Base-by-base conservation (phyloP, 345 rosid genomes). In the Punica granatum region DNA sequence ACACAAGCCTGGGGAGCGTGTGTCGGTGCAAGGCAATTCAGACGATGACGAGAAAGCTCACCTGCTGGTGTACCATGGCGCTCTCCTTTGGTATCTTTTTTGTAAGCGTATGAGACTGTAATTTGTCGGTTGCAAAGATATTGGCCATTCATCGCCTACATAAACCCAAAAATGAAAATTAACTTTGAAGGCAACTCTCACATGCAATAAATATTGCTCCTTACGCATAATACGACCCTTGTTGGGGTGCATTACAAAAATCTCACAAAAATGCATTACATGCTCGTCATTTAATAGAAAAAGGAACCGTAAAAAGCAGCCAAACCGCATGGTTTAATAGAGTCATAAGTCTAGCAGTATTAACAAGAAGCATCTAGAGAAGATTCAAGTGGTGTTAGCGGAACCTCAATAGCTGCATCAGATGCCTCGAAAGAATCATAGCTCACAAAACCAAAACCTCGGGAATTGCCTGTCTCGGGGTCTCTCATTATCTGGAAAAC, bases 41-140 rank as follows among this genome's bases (percentile, higher is more conserved):
- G 51, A 51, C 28, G 26, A 60, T 26, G 23, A 34, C 26, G 28
- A 43, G 73, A 78, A 67, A 39, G 34, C 77, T 82, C 69, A 93
- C 98, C 98, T 87, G 97, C 99, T 28, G 96, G 96, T 53, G 99
- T 91, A 61, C 97, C 99, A 39, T 94, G 96, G 30, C 97, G 96
- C 79, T 94, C 97, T 75, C 99, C 97, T 80, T 94, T 94, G 12
- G 99, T 89, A 78, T 94, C 99, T 83, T 94, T 94, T 88, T 94
- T 94, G 69, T 91, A 91, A 7, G 97, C 99, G 70, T 94, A 91
- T 5, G 99, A 95, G 30, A 90, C 99, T 35, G 99, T 90, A 74
- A 95, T 92, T 79, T 92, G 97, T 48, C 96, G 90, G 71, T 95
- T 95, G 81, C 98, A 88, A 1, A 95, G 97, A 78, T 88, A 90